These are phyloP conservation scores for Cryptococcus hybrid DNA, from an alignment of 1,284 basidiomycete species.

Conservation along the genomic window DNA sequence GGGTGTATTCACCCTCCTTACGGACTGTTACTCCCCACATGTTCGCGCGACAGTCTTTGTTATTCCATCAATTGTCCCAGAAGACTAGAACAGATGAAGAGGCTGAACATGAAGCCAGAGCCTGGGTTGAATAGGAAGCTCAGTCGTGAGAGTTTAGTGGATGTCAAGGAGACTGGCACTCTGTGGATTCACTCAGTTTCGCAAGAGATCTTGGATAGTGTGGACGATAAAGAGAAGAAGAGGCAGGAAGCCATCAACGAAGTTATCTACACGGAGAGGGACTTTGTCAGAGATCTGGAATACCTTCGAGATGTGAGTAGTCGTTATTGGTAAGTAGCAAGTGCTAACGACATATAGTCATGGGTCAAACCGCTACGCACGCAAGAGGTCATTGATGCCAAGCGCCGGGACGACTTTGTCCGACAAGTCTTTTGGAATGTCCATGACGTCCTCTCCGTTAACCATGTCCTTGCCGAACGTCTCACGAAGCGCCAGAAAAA, in stretches of 20 bases:
- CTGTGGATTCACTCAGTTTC: conserved; percentile 97
- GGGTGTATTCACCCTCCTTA: conserved; percentile 94
- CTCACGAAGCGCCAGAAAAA: conserved; percentile 94
- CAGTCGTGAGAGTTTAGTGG: conserved; percentile 77
- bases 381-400: conserved; percentile 71
- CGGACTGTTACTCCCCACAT: conserved; percentile 98
- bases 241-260: conserved; percentile 99
- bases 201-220: conserved; percentile 86
- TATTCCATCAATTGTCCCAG: conserved; percentile 97
- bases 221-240: conserved; percentile 90
- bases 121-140: conserved; percentile 72
- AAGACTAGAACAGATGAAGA: conserved; percentile 87
- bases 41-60: conserved; percentile 86
- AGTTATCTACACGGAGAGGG: conserved; percentile 96
- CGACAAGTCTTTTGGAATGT: conserved; percentile 98
- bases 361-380: conserved; percentile 85
- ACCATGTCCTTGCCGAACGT: conserved; percentile 84
- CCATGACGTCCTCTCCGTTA: conserved; percentile 88
- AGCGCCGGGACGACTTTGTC: conserved; percentile 80
- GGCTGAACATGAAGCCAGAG: conserved; percentile 87
- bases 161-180: conserved; percentile 83
- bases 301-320: conserved; percentile 85
- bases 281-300: conserved; percentile 97
- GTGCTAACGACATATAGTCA: conserved; percentile 53
- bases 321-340: neutral